phyloP scores from a whole-genome alignment of 805 yeast genomes.

The Blastobotrys chiropterorum region DNA sequence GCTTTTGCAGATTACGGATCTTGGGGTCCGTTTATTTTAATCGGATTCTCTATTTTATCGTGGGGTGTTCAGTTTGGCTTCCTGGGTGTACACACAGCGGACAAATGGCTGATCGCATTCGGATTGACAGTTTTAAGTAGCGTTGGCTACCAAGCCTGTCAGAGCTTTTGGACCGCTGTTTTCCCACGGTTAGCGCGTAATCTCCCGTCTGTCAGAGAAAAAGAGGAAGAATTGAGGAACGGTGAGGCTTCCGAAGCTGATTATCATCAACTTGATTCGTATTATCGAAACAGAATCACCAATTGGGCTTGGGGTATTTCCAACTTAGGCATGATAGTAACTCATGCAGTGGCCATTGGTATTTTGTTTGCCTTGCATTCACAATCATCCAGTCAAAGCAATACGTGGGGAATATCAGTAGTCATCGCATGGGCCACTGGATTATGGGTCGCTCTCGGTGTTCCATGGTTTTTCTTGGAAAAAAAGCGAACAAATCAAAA shows the following conservation, averaged over 20 bases:
- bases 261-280: conserved; percentile 4
- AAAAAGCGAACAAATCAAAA: conserved; percentile 10
- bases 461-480: conserved; percentile 15
- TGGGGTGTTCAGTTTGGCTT: conserved; percentile 15
- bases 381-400: neutral
- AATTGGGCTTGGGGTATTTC: conserved; percentile 9
- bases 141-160: conserved; percentile 10
- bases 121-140: conserved; percentile 10
- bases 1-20: conserved; percentile 14
- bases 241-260: conserved; percentile 12
- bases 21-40: conserved; percentile 10
- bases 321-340: conserved; percentile 12
- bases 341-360: conserved; percentile 8
- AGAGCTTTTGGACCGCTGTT: conserved; percentile 14
- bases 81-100: conserved; percentile 7
- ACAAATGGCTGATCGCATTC: conserved; percentile 11
- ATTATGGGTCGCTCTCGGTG: conserved; percentile 13
- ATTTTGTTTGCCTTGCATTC: conserved; percentile 10
- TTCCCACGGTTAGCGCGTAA: conserved; percentile 16
- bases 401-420: conserved; percentile 2
- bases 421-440: conserved; percentile 5
- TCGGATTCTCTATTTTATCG: conserved; percentile 8
- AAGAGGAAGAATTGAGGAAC: conserved; percentile 9
- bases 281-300: conserved; percentile 12
- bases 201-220: conserved; percentile 13